Evolutionary conservation across 306 rosid species (phyloP).

Genomic region (Prunus armeniaca): DNA sequence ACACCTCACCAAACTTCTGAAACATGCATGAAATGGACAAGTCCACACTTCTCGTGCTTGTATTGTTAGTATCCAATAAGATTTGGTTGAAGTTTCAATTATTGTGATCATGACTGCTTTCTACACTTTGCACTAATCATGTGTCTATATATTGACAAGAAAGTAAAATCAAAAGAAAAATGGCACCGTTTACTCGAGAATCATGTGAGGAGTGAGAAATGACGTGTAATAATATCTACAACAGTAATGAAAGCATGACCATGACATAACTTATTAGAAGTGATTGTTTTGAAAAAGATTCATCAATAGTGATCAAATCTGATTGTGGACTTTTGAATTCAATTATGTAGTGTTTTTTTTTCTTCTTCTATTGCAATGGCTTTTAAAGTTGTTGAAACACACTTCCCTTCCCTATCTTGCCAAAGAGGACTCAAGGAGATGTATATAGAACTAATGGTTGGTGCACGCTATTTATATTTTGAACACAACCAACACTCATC

Average conservation of each 20-base stretch:
- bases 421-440: no score
- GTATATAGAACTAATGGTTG: no score
- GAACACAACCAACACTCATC: no score
- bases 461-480: no score
- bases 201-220: background rate
- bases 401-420: no score
- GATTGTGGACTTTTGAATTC: background rate
- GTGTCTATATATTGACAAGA: background rate
- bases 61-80: no score
- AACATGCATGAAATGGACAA: background rate
- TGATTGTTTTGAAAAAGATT: no score
- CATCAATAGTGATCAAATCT: background rate
- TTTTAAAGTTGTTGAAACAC: no score
- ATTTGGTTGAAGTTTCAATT: background rate
- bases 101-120: background rate
- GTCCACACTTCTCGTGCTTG: background rate
- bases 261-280: background rate
- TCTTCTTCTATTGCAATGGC: no score
- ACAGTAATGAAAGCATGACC: background rate
- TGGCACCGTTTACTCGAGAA: background rate
- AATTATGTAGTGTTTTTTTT: no score
- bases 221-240: background rate
- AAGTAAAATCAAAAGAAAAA: background rate
- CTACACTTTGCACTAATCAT: background rate
- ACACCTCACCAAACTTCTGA: background rate